Evolutionary conservation across 2,329 filamentous ascomycete species (phyloP).

Genomic region (Ophiostoma piceae): DNA sequence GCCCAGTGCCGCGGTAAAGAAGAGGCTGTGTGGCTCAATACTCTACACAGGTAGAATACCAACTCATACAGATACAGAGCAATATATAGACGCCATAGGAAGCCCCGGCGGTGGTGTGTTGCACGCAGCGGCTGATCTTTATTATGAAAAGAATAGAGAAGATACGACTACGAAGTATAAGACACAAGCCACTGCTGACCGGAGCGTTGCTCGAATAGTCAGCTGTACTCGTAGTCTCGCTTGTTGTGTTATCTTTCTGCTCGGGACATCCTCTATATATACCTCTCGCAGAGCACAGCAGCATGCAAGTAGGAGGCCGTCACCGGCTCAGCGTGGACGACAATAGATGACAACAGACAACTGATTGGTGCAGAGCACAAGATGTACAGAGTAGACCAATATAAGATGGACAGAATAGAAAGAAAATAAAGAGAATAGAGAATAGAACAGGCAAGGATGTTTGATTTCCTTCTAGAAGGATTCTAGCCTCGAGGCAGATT

Average conservation of each 20-base stretch:
- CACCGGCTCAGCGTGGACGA: too few relatives aligned
- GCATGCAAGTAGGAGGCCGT: not conserved
- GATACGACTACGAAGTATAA: not conserved
- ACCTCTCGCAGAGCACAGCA: not conserved
- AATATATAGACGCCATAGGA: not conserved
- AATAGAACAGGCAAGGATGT: not conserved
- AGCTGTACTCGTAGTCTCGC: not conserved
- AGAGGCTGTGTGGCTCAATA: too few relatives aligned
- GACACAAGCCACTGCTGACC: not conserved
- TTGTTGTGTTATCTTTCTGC: too few relatives aligned
- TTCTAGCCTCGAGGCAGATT: not conserved
- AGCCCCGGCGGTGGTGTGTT: not conserved
- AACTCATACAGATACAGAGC: too few relatives aligned
- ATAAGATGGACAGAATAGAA: too few relatives aligned
- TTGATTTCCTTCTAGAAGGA: slow-evolving; percentile 9
- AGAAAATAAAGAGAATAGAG: not conserved
- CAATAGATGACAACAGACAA: too few relatives aligned
- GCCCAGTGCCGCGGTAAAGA: too few relatives aligned
- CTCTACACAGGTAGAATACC: too few relatives aligned
- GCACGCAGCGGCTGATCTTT: not conserved
- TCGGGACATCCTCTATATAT: too few relatives aligned
- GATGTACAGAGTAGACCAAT: too few relatives aligned
- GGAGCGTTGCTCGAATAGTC: not conserved
- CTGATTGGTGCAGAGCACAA: too few relatives aligned
- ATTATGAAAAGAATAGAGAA: not conserved